phyloP scores from a whole-genome alignment of 75 land plant species.

The Cryptomeria japonica region DNA sequence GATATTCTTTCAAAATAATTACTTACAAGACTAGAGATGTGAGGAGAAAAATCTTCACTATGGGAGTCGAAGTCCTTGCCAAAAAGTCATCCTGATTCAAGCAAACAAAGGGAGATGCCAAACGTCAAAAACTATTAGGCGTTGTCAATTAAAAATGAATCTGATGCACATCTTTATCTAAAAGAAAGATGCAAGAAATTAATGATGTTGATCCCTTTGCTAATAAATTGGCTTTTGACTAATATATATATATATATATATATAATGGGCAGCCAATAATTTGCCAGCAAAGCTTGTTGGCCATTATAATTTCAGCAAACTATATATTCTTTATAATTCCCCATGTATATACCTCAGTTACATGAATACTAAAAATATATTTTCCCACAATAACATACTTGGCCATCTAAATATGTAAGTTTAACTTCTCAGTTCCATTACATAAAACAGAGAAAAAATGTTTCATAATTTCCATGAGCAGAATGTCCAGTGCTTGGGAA shows the following conservation, averaged over 20 bases:
- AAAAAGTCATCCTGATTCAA: conserved; percentile 40
- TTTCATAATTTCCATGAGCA: background rate
- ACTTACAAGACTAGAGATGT: conserved; percentile 12
- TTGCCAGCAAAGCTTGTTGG: background rate
- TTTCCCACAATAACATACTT: background rate
- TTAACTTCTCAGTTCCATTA: background rate
- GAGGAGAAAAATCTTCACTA: conserved; percentile 24
- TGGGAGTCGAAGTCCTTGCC: conserved; percentile 42
- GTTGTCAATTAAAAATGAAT: background rate
- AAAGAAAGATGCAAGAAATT: background rate
- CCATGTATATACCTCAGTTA: background rate
- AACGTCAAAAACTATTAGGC: background rate
- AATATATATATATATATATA: background rate
- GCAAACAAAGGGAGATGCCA: conserved; percentile 1
- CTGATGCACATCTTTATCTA: background rate
- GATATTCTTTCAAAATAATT: background rate
- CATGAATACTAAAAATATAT: background rate
- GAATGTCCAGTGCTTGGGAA: background rate
- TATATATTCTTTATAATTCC: background rate
- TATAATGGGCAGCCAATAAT: background rate
- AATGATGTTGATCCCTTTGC: background rate
- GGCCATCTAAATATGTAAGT: background rate
- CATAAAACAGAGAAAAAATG: background rate
- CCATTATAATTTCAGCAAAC: background rate
- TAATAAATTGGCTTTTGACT: background rate